Conservation (phyloP, 2,329 filamentous ascomycete genomes). For the Alternaria gansuensis region DNA sequence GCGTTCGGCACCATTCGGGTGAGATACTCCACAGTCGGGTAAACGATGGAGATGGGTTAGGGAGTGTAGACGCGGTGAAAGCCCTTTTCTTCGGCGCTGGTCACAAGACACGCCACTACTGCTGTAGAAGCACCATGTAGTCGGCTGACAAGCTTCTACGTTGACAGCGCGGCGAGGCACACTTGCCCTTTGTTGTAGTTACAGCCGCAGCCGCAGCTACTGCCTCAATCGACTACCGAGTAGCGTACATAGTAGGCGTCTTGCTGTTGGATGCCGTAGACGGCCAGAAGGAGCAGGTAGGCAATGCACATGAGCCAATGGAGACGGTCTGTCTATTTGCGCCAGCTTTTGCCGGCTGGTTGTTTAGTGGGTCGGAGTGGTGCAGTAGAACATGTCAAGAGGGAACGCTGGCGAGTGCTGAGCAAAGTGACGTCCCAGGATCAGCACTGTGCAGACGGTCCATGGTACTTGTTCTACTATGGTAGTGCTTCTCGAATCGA, state of each 20-base stretch:
- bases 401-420: constrained; percentile 18
- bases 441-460: constrained; percentile 17
- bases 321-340: constrained; percentile 19
- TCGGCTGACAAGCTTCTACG: constrained; percentile 11
- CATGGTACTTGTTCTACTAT: neutral
- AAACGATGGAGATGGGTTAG: constrained; percentile 16
- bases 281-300: constrained; percentile 8
- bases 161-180: constrained; percentile 15
- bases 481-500: constrained; percentile 3
- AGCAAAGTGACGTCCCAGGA: constrained; percentile 26
- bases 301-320: constrained; percentile 22
- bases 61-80: constrained; percentile 7
- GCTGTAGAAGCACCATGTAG: constrained; percentile 1
- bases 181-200: constrained; percentile 1
- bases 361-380: constrained; percentile 19
- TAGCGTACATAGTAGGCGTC: constrained; percentile 5
- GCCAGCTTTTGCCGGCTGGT: constrained; percentile 21
- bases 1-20: constrained; percentile 27
- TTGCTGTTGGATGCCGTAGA: constrained; percentile 9
- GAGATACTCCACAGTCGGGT: constrained; percentile 26
- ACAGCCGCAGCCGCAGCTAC: neutral
- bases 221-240: neutral
- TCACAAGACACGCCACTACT: neutral
- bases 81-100: constrained; percentile 3
- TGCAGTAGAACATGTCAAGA: constrained; percentile 25